These are phyloP conservation scores for Saturnispora sekii DNA, from an alignment of 805 yeast species.

Conservation along the genomic window DNA sequence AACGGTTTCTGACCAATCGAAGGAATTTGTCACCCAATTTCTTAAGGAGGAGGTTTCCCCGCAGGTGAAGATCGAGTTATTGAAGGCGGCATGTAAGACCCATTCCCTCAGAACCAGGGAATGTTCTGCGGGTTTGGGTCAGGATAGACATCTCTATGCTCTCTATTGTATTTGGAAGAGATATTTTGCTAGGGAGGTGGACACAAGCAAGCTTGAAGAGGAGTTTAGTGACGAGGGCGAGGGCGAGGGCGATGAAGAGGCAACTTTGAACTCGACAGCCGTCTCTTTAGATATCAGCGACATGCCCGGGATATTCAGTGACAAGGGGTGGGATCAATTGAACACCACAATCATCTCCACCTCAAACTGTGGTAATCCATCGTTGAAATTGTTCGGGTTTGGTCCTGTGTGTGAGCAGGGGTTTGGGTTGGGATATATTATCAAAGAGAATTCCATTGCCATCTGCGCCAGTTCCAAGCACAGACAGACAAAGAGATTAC, in stretches of 20 bases:
- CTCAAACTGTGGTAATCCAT: conserved; percentile 88
- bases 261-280: conserved; percentile 24
- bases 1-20: conserved; percentile 72
- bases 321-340: conserved; percentile 78
- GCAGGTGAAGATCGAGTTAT: conserved; percentile 46
- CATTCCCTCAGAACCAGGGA: conserved; percentile 62
- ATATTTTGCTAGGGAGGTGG: conserved; percentile 26
- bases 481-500: conserved; percentile 74
- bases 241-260: conserved; percentile 20
- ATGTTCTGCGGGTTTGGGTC: conserved; percentile 75
- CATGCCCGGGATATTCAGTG: conserved; percentile 72
- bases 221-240: conserved; percentile 9
- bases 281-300: conserved; percentile 23
- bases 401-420: conserved; percentile 89
- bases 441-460: conserved; percentile 68
- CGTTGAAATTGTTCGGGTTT: conserved; percentile 78
- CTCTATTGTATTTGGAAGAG: conserved; percentile 80
- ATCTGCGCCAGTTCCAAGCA: conserved; percentile 81
- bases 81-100: conserved; percentile 59
- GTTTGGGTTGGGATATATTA: conserved; percentile 86
- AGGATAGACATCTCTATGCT: conserved; percentile 85
- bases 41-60: conserved; percentile 57
- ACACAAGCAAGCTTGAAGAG: background rate
- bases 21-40: conserved; percentile 73
- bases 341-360: conserved; percentile 76